Evolutionary conservation across 257 asterid genomes (phyloP), one percentile per base, ranked within the genome.

Genomic region (Capsicum rhomboideum): DNA sequence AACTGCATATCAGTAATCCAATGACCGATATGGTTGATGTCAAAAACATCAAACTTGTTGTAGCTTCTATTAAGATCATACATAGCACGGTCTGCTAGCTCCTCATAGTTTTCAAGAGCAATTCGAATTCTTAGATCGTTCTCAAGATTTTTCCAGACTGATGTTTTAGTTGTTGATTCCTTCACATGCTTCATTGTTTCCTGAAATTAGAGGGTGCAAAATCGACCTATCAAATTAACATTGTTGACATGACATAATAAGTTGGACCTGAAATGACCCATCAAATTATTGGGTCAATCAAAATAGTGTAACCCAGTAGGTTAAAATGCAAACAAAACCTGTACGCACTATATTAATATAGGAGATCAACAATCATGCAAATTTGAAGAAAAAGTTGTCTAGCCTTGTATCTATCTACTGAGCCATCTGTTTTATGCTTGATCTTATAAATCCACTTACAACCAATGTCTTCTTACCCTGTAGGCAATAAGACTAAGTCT

Each of bases 81-180:
- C 1, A 90, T 54, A 2, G 98, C 95, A 0, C 52, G 84, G 10
- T 86, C 56, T 5, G 92, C 93, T 2, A 94, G 91, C 82, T 92
- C 95, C 3, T 56, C 37, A 55, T 98, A 96, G 13, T 55, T 84
- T 0, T 91, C 90, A 0, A 94, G 90, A 6, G 99, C 98, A 26
- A 83, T 17, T 20, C 82, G 80, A 0, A 93, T 84, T 46, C 90
- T 84, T 0, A 94, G 91, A 14, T 94, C 93, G 0, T 72, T 56
- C 64, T 90, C 84, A 0, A 87, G 83, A 8, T 91, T 82, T 9
- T 79, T 23, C 21, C 93, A 67, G 4, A 85, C 52, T 50, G 17
- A 50, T 50, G 54, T 50, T 50, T 50, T 12, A 0, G 89, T 79
- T 5, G 98, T 83, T 0, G 94, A 94, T 2, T 82, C 83, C 0